Evolutionary conservation across 805 yeast species (phyloP), one percentile per base, ranked within the genome.

Genomic region (Ogataea wickerhamii): DNA sequence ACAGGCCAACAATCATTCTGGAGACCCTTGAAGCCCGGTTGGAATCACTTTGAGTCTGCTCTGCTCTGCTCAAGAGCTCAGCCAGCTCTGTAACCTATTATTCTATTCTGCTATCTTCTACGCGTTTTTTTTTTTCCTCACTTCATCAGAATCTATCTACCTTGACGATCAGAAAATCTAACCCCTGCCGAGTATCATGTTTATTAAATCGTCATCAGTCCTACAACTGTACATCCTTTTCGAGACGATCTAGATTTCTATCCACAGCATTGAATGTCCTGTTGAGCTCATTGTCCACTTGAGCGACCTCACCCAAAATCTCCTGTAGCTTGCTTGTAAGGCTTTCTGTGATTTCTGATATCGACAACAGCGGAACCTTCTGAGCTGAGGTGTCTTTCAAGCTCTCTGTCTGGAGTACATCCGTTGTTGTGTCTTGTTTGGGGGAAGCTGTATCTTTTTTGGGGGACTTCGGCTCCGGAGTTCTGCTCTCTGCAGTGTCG

Each of bases 301-400:
- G 44, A 10, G 48, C 51, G 11, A 57, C 37, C 35, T 55, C 54
- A 19, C 40, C 41, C 8, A 45, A 40, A n/a, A 53, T 42, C 20
- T 45, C 44, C 13, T 49, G 48, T 32, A 58, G 26, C 30, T 47
- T 48, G 4, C 44, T 44, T 3, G 49, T 54, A 6, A 58, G 28
- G 16, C 42, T 43, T 11, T 46, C 48, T 3, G 57, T 47, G 7
- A 58, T 40, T 32, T 57, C 61, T 3, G 55, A 43, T 2, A 56
- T 40, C 6, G 61, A 54, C 10, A 48, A 24, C 28, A 32, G 18
- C 4, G 38, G 16, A 17, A 22, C 14, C 16, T 28, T 34, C 6
- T 30, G 20, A 8, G 25, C 12, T 22, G 8, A 12, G 12, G 25
- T 22, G 25, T 8, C 12, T 8, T 22, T 12, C 12, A 12, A 8